phyloP scores from a whole-genome alignment of 1,284 basidiomycete species.

The Volvariella surrecta region DNA sequence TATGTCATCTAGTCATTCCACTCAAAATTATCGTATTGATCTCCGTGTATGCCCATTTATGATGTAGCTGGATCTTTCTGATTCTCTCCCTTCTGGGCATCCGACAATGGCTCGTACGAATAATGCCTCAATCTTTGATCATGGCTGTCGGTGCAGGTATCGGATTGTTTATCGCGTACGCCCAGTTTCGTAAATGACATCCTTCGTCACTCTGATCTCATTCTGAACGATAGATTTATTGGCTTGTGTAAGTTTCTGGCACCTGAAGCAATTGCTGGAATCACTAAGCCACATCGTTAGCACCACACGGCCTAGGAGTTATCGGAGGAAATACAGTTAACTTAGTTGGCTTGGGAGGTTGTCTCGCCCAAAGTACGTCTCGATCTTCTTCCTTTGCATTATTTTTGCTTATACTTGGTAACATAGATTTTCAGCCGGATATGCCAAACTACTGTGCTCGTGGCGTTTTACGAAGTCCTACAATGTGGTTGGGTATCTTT shows the following conservation, averaged over 20 bases:
- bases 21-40: not conserved
- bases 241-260: constrained; percentile 41
- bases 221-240: constrained; percentile 45
- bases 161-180: constrained; percentile 75
- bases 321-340: constrained; percentile 71
- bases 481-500: constrained; percentile 87
- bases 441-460: constrained; percentile 55
- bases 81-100: constrained; percentile 76
- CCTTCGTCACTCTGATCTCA: not conserved
- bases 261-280: not conserved
- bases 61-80: constrained; percentile 71
- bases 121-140: constrained; percentile 84
- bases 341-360: constrained; percentile 78
- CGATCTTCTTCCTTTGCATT: not conserved
- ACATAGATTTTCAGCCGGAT: constrained; percentile 21
- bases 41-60: not conserved
- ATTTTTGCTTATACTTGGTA: constrained; percentile 7
- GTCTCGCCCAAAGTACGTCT: constrained; percentile 40
- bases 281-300: constrained; percentile 19
- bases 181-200: constrained; percentile 10
- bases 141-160: constrained; percentile 84
- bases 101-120: constrained; percentile 84
- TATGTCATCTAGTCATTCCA: constrained; percentile 20
- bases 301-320: constrained; percentile 63
- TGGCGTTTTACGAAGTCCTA: constrained; percentile 68